These are phyloP conservation scores for Phytopythium cucurbitacearum DNA, from an alignment of 352 stramenopile species.

Conservation along the genomic window DNA sequence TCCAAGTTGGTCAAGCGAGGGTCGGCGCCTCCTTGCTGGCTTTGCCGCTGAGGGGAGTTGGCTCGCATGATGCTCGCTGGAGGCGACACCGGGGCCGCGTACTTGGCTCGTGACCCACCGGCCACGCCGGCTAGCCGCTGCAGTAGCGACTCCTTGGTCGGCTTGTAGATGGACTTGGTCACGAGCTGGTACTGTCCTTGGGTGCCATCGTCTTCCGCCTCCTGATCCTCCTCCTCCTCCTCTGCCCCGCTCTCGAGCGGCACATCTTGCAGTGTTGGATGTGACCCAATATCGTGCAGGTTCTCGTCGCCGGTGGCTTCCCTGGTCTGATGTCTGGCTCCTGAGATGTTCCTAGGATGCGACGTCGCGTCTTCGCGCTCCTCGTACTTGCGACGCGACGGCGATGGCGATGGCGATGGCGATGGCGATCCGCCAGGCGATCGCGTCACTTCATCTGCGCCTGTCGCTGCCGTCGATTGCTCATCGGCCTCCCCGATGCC, in stretches of 20 bases:
- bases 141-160: constrained; percentile 29
- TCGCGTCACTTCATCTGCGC: neutral
- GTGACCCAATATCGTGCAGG: neutral
- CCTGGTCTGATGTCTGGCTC: neutral
- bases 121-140: constrained; percentile 16
- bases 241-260: neutral
- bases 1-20: neutral
- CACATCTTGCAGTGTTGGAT: neutral
- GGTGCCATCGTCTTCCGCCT: constrained; percentile 11
- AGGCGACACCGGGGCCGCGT: neutral
- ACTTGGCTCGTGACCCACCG: constrained; percentile 2
- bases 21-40: too few relatives aligned
- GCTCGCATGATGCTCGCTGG: neutral
- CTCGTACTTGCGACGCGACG: too few relatives aligned
- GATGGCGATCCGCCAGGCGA: neutral
- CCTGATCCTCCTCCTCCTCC: constrained; percentile 16
- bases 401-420: too few relatives aligned
- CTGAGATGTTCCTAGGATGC: neutral
- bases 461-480: neutral
- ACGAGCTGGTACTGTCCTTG: constrained; percentile 33
- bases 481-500: neutral
- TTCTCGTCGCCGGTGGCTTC: too few relatives aligned
- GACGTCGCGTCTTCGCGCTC: neutral
- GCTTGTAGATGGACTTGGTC: constrained; percentile 70
- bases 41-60: too few relatives aligned